Evolutionary conservation across 1,284 basidiomycete genomes (phyloP).

Genomic region (Phaffia rhodozyma): DNA sequence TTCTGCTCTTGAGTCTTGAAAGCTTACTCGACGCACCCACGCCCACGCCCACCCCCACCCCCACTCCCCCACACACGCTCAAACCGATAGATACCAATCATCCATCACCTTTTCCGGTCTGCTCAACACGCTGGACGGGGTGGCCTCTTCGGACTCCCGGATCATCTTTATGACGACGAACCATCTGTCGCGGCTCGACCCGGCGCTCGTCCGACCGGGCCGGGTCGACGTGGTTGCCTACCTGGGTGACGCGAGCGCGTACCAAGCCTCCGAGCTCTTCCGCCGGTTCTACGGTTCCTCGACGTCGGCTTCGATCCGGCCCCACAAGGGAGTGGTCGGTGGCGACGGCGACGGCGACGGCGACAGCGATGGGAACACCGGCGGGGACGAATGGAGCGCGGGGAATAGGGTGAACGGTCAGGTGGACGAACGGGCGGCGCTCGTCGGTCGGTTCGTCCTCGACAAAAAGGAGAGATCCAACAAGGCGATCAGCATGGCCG

Average conservation of each 20-base stretch:
- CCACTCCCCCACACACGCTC: no score
- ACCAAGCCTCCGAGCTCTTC: conserved; percentile 71
- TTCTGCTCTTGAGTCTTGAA: no score
- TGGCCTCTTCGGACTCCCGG: conserved; percentile 92
- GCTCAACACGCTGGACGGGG: conserved; percentile 92
- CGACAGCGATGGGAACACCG: conserved; percentile 21
- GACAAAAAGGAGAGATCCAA: conserved; percentile 46
- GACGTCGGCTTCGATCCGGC: conserved; percentile 19
- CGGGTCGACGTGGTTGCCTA: conserved; percentile 77
- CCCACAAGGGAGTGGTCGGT: no score
- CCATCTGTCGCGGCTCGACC: conserved; percentile 51
- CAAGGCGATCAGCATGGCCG: conserved; percentile 74
- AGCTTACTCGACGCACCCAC: no score
- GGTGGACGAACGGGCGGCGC: conserved; percentile 40
- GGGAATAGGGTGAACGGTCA: conserved; percentile 37
- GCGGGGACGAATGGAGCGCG: conserved; percentile 34
- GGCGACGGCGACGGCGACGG: conserved; percentile 13
- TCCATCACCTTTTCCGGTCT: conserved; percentile 96
- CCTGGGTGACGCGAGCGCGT: conserved; percentile 74
- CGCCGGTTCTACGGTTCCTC: conserved; percentile 83
- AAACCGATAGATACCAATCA: conserved; percentile 60
- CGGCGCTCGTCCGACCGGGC: conserved; percentile 87
- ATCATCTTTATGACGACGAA: conserved; percentile 99
- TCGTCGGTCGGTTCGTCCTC: conserved; percentile 43
- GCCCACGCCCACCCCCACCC: not conserved